A percentile compares a stretch with the other conserved stretches of the same genome.
Conservation (phyloP, 2,329 filamentous ascomycete genomes). For the Pseudocercospora fuligena region DNA sequence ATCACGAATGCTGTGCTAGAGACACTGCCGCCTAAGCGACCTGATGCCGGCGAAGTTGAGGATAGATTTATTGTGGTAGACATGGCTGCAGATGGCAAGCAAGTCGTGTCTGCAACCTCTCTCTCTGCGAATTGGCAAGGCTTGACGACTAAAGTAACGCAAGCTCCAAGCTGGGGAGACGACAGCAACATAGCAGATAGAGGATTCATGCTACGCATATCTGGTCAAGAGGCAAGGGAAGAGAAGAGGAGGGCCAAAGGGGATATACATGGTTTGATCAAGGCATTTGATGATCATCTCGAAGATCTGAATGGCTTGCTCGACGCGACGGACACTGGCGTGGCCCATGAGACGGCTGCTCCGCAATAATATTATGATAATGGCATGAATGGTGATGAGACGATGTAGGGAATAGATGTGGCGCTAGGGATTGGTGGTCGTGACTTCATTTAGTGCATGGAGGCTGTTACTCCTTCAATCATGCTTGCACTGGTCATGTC, state of each 20-base stretch:
- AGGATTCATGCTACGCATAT: slow-evolving; percentile 65
- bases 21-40: slow-evolving; percentile 46
- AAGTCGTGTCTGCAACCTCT: slow-evolving; percentile 71
- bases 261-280: slow-evolving; percentile 45
- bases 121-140: slow-evolving; percentile 77
- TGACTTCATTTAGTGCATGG: slow-evolving; percentile 1
- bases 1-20: slow-evolving; percentile 69
- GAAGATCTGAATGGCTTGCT: slow-evolving; percentile 43
- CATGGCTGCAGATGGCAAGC: slow-evolving; percentile 51
- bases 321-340: slow-evolving; percentile 7
- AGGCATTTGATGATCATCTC: slow-evolving; percentile 43
- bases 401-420: background rate
- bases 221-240: slow-evolving; percentile 50
- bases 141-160: slow-evolving; percentile 56
- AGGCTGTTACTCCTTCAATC: background rate
- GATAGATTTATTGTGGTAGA: slow-evolving; percentile 65
- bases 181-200: slow-evolving; percentile 38
- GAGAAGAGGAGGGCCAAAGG: slow-evolving; percentile 40
- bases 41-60: slow-evolving; percentile 38
- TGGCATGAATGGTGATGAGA: slow-evolving; percentile 11
- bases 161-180: slow-evolving; percentile 69
- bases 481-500: background rate
- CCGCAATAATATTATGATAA: background rate
- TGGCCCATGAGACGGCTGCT: background rate
- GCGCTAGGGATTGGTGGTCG: background rate